phyloP scores from a whole-genome alignment of 257 asterid genomes.

The Avicennia marina region DNA sequence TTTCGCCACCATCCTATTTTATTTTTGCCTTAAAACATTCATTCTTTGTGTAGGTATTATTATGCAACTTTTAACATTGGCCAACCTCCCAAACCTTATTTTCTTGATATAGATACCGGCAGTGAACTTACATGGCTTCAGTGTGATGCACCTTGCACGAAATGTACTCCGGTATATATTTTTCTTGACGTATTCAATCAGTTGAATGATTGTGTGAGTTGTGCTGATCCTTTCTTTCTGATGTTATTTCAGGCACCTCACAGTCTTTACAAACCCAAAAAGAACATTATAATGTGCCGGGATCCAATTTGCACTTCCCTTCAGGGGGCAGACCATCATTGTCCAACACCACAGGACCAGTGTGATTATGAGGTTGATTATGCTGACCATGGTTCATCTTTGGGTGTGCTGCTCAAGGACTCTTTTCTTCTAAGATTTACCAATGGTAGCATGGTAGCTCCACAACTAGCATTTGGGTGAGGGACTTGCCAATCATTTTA shows the following conservation, averaged over 20 bases:
- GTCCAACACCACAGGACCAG: conserved; percentile 53
- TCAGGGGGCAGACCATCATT: conserved; percentile 30
- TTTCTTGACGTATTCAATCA: neutral
- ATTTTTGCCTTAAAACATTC: neutral
- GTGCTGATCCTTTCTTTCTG: neutral
- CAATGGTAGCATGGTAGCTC: conserved; percentile 51
- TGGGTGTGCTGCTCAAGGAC: conserved; percentile 79
- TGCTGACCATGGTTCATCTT: conserved; percentile 75
- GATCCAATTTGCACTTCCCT: conserved; percentile 68
- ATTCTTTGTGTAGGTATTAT: conserved; percentile 50
- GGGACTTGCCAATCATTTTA: conserved; percentile 11
- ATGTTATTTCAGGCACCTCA: conserved; percentile 74
- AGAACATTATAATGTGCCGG: conserved; percentile 44
- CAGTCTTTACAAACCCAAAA: conserved; percentile 60
- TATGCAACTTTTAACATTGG: conserved; percentile 60
- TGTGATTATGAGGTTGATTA: conserved; percentile 85
- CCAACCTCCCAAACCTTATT: conserved; percentile 57
- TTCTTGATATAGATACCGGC: conserved; percentile 86
- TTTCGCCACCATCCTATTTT: neutral
- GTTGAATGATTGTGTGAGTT: neutral
- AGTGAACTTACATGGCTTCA: conserved; percentile 98
- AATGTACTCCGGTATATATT: conserved; percentile 59
- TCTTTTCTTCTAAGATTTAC: conserved; percentile 50
- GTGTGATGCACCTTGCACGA: conserved; percentile 84
- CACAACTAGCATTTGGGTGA: conserved; percentile 74